Conservation (phyloP, 768 basidiomycete species). For the Hemileccinum impolitum region DNA sequence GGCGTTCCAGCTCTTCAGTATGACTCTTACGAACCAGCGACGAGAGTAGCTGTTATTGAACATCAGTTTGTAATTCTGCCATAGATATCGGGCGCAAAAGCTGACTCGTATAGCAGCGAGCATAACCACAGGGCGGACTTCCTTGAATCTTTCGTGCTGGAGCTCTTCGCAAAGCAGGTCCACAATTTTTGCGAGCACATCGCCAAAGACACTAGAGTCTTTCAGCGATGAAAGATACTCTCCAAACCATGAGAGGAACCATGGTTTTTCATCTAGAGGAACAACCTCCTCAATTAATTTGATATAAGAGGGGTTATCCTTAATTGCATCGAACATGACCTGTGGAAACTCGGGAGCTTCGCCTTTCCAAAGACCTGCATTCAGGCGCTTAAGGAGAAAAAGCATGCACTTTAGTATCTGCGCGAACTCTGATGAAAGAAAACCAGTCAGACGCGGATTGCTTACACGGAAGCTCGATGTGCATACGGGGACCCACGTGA, state of each 20-base stretch:
- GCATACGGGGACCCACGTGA: constrained; percentile 60
- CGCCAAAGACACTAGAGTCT: constrained; percentile 47
- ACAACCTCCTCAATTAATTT: constrained; percentile 40
- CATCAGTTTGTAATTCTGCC: constrained; percentile 6
- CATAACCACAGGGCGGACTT: constrained; percentile 59
- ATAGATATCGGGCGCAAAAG: constrained; percentile 9
- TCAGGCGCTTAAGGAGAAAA: constrained; percentile 56
- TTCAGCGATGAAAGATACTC: constrained; percentile 60
- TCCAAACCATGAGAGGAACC: constrained; percentile 63
- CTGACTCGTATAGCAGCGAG: constrained; percentile 61
- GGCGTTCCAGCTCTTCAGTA: constrained; percentile 22
- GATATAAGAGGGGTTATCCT: constrained; percentile 64
- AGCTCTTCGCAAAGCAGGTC: constrained; percentile 78
- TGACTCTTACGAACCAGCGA: constrained; percentile 33
- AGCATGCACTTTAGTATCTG: constrained; percentile 57
- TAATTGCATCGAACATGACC: constrained; percentile 77
- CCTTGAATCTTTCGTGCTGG: constrained; percentile 71
- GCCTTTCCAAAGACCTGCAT: constrained; percentile 60
- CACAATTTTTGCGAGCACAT: constrained; percentile 67
- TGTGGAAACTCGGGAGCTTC: constrained; percentile 72
- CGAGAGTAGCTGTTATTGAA: constrained; percentile 29
- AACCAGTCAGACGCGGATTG: constrained; percentile 1
- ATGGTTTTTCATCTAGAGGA: constrained; percentile 35
- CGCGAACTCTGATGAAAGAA: constrained; percentile 48
- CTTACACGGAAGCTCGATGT: constrained; percentile 10